These are phyloP conservation scores for Sarocladiaceae sp. DNA, from an alignment of 2,329 filamentous ascomycete genomes.

Conservation along the genomic window DNA sequence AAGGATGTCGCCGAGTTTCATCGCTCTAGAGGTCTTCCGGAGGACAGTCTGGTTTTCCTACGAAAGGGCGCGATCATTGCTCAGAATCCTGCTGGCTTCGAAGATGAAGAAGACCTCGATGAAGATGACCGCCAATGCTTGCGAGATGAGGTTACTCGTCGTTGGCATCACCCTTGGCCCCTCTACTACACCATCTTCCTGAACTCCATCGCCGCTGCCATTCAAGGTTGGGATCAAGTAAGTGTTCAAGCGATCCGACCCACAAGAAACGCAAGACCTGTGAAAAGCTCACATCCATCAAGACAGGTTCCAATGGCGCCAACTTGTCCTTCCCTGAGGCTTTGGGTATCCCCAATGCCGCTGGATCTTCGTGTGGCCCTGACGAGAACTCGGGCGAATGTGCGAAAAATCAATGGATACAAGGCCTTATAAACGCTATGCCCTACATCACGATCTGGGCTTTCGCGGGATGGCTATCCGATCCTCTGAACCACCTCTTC, in stretches of 20 bases:
- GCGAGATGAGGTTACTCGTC: constrained; percentile 39
- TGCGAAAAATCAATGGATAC: constrained; percentile 45
- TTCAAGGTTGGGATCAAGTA: constrained; percentile 43
- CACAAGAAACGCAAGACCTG: too few species aligned
- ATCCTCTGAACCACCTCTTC: constrained; percentile 7
- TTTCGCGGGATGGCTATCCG: constrained; percentile 20
- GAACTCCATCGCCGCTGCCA: constrained; percentile 49
- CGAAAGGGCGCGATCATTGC: constrained; percentile 20
- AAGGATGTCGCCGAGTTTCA: constrained; percentile 52
- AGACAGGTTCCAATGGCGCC: constrained; percentile 43
- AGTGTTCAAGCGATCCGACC: too few species aligned
- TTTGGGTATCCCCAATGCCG: constrained; percentile 36
- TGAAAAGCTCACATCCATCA: not conserved
- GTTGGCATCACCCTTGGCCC: constrained; percentile 34
- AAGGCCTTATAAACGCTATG: constrained; percentile 41
- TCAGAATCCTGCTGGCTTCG: constrained; percentile 38
- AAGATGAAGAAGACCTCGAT: constrained; percentile 40
- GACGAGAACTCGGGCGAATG: constrained; percentile 11
- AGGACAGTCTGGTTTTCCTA: constrained; percentile 36
- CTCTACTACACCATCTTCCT: constrained; percentile 47
- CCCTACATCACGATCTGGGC: constrained; percentile 37
- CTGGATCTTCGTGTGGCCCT: constrained; percentile 24
- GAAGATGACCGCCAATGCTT: constrained; percentile 38
- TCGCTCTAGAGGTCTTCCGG: constrained; percentile 37
- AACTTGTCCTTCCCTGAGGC: constrained; percentile 40